A percentile compares a stretch with the other conserved stretches of the same genome.
These are phyloP conservation scores for Ophiocordyceps camponoti-leonardi DNA, from an alignment of 2,329 filamentous ascomycete species.

Conservation along the genomic window DNA sequence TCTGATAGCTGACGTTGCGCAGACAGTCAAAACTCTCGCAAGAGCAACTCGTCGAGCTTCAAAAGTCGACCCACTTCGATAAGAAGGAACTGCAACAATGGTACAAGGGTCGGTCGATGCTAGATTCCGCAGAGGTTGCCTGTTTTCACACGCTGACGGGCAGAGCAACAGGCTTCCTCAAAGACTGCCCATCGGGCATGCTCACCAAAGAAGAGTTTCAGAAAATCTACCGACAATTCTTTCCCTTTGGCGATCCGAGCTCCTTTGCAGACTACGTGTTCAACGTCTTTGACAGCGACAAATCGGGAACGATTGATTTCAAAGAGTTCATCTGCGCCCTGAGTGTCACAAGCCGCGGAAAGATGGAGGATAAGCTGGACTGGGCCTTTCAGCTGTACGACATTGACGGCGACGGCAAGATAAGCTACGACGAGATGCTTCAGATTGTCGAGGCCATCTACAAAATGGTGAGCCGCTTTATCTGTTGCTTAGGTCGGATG, in stretches of 20 bases:
- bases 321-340: slow-evolving; percentile 99
- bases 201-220: slow-evolving; percentile 98
- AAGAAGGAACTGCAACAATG: slow-evolving; percentile 99
- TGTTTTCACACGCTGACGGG: not conserved
- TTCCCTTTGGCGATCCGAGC: slow-evolving; percentile 92
- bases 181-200: slow-evolving; percentile 93
- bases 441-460: slow-evolving; percentile 98
- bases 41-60: slow-evolving; percentile 86
- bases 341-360: slow-evolving; percentile 89
- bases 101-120: slow-evolving; percentile 65
- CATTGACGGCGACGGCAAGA: slow-evolving; percentile 97
- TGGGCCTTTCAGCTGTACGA: slow-evolving; percentile 99
- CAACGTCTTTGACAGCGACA: slow-evolving; percentile 96
- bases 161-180: slow-evolving; percentile 60
- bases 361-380: slow-evolving; percentile 98
- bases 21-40: slow-evolving; percentile 98
- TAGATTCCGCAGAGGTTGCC: not conserved
- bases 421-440: slow-evolving; percentile 98
- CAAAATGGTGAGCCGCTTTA: slow-evolving; percentile 61
- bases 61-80: slow-evolving; percentile 95
- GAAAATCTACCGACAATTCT: slow-evolving; percentile 99
- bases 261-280: slow-evolving; percentile 98
- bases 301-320: slow-evolving; percentile 95
- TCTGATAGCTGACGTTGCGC: slow-evolving; percentile 2
- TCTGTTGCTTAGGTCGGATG: not conserved